phyloP scores from a whole-genome alignment of 192 early-diverging fungal species.

The Umbelopsis isabellina region DNA sequence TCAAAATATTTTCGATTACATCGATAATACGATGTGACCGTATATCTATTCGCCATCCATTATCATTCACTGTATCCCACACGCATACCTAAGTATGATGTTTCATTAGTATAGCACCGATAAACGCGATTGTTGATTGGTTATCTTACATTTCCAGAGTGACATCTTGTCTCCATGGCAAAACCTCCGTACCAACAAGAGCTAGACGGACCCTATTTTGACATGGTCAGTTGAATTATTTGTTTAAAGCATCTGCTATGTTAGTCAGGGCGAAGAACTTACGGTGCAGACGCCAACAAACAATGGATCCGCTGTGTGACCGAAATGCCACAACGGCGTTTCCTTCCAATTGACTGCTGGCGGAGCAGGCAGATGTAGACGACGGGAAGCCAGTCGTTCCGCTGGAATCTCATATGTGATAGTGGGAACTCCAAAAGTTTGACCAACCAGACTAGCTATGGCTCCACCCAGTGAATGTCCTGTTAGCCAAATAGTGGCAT shows the following conservation, averaged over 20 bases:
- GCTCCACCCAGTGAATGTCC: slow-evolving; percentile 84
- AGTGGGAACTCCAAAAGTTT: slow-evolving; percentile 83
- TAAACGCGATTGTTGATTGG: neutral
- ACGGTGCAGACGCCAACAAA: slow-evolving; percentile 82
- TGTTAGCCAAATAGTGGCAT: slow-evolving; percentile 75
- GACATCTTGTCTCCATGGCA: slow-evolving; percentile 86
- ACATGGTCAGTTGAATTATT: slow-evolving; percentile 27
- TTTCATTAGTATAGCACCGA: too few species aligned
- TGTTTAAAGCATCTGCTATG: slow-evolving; percentile 35
- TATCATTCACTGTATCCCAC: slow-evolving; percentile 66
- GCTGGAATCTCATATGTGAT: slow-evolving; percentile 88
- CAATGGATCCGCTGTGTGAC: slow-evolving; percentile 90
- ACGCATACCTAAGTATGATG: slow-evolving; percentile 45
- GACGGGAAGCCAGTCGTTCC: slow-evolving; percentile 73
- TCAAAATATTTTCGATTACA: slow-evolving; percentile 71
- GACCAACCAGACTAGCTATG: slow-evolving; percentile 74
- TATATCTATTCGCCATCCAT: slow-evolving; percentile 71
- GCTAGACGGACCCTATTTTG: slow-evolving; percentile 40
- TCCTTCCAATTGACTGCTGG: slow-evolving; percentile 53
- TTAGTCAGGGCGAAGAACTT: slow-evolving; percentile 20
- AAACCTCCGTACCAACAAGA: slow-evolving; percentile 75
- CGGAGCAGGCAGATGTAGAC: slow-evolving; percentile 74
- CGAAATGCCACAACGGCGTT: slow-evolving; percentile 86
- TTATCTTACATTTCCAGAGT: slow-evolving; percentile 62
- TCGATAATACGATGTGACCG: slow-evolving; percentile 78